Evolutionary conservation across 345 rosid species (phyloP), one percentile per base, ranked within the genome.

Genomic region (Salix dunnii): DNA sequence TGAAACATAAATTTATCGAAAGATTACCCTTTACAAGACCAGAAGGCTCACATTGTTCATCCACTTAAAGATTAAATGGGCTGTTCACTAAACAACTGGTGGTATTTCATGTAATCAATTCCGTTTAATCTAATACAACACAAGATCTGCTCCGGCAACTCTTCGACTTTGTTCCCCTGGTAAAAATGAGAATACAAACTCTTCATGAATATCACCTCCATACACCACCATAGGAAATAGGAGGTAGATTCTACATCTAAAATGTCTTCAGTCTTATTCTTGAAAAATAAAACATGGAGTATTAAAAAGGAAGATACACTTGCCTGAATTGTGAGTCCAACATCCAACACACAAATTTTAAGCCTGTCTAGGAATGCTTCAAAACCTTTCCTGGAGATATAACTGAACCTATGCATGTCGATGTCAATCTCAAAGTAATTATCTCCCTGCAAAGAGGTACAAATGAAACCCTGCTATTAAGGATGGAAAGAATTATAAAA

Each of bases 331-430:
- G 98, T 96, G 81, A 96, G 92, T 83, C 98, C 98, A 78, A 96
- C 91, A 67, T 96, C 99, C 85, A 96, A 82, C 77, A 88, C 76
- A 61, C 98, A 93, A 31, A 74, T 79, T 91, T 91, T 96, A 60
- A 96, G 90, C 79, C 95, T 87, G 82, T 93, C 94, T 55, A 92
- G 84, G 85, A 96, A 93, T 76, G 98, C 86, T 89, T 90, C 97
- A 80, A 92, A 91, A 43, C 99, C 99, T 88, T 96, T 96, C 82
- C 99, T 81, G 33, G 99, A 92, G 71, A 96, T 94, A 81, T 90
- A 96, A 85, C 97, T 86, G 82, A 96, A 96, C 82, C 98, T 91
- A 80, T 96, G 99, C 96, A 96, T 94, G 83, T 96, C 99, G 36
- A 96, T 87, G 83, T 94, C 98, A 3, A 96, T 86, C 89, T 94